Conservation (phyloP, 2,329 filamentous ascomycete species). For the Penicillium palitans region DNA sequence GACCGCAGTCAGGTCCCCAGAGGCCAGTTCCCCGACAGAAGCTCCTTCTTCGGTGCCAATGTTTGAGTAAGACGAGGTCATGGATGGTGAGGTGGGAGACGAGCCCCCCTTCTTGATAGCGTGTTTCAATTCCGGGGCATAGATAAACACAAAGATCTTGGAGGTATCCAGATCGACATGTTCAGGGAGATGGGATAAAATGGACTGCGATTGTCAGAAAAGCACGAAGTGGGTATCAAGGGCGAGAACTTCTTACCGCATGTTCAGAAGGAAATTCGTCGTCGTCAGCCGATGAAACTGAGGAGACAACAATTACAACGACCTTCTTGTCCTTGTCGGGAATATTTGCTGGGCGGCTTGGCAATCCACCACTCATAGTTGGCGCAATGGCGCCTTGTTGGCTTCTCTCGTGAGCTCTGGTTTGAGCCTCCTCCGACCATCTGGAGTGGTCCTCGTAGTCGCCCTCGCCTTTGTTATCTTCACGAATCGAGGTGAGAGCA, state of each 20-base stretch:
- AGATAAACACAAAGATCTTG: conserved; percentile 85
- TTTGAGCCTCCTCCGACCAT: conserved; percentile 87
- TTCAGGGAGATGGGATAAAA: conserved; percentile 83
- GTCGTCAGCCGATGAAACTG: conserved; percentile 58
- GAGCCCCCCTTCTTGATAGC: conserved; percentile 39
- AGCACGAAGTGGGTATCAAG: background rate
- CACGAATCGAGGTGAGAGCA: conserved; percentile 77
- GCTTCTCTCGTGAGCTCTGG: conserved; percentile 51
- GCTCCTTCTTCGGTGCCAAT: conserved; percentile 70
- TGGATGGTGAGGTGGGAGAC: conserved; percentile 59
- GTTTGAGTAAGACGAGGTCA: conserved; percentile 85
- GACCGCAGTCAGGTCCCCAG: conserved; percentile 55
- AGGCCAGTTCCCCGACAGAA: conserved; percentile 40
- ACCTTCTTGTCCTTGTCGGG: conserved; percentile 63
- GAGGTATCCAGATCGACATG: conserved; percentile 70
- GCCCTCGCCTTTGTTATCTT: conserved; percentile 75
- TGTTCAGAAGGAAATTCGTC: conserved; percentile 67
- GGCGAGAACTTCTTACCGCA: conserved; percentile 62
- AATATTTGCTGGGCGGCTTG: conserved; percentile 35
- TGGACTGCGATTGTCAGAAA: conserved; percentile 57
- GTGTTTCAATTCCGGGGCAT: conserved; percentile 77
- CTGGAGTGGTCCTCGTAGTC: conserved; percentile 83
- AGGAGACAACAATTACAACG: conserved; percentile 85
- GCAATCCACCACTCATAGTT: conserved; percentile 34
- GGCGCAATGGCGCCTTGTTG: conserved; percentile 28